These are phyloP conservation scores for Mortierella sp. DNA, from an alignment of 371 early-diverging fungal genomes.

Conservation along the genomic window DNA sequence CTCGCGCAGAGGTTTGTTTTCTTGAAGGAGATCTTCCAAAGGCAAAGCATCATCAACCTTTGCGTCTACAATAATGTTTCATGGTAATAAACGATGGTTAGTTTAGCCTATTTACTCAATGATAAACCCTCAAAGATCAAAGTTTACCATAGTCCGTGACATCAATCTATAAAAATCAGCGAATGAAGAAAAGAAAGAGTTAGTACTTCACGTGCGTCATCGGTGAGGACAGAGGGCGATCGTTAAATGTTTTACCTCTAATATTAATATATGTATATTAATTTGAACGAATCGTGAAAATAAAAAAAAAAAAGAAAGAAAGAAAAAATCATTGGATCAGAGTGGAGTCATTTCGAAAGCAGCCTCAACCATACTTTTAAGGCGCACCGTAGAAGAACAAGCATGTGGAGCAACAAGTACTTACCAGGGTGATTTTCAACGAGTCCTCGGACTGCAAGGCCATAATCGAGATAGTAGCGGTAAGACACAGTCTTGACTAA, in stretches of 20 bases:
- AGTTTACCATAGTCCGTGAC: constrained; percentile 48
- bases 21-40: constrained; percentile 72
- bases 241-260: neutral
- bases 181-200: neutral
- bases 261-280: too few species aligned
- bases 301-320: neutral
- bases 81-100: too few species aligned
- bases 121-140: neutral
- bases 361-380: too few species aligned
- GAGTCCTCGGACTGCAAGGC: constrained; percentile 84
- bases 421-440: constrained; percentile 71
- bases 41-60: constrained; percentile 83
- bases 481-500: constrained; percentile 58
- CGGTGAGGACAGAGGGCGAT: neutral
- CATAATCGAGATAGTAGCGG: constrained; percentile 78
- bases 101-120: too few species aligned
- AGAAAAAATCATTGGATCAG: neutral
- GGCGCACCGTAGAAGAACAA: neutral
- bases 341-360: too few species aligned
- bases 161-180: constrained; percentile 24
- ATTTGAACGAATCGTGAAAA: too few species aligned
- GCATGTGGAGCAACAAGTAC: neutral
- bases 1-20: constrained; percentile 70
- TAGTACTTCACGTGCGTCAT: neutral
- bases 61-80: constrained; percentile 56